phyloP scores from a whole-genome alignment of 257 asterid genomes.

The Capsicum baccatum region DNA sequence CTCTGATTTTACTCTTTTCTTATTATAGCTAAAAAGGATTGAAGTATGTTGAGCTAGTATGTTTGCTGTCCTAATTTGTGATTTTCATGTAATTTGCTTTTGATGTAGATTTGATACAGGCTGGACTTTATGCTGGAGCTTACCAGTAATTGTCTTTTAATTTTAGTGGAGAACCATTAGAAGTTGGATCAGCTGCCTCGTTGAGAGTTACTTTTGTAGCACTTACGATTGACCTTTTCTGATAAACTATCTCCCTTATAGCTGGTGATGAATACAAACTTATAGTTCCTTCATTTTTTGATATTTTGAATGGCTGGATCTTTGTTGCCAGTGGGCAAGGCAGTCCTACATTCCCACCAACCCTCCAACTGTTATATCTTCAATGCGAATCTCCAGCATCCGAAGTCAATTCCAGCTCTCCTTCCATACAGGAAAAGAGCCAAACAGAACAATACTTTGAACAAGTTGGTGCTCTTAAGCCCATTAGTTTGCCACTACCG shows the following conservation, averaged over 20 bases:
- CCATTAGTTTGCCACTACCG: slow-evolving; percentile 40
- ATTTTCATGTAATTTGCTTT: background rate
- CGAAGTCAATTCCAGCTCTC: slow-evolving; percentile 34
- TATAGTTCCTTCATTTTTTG: slow-evolving; percentile 22
- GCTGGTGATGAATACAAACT: background rate
- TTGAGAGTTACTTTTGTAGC: background rate
- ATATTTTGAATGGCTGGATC: slow-evolving; percentile 56
- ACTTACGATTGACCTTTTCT: slow-evolving; percentile 7
- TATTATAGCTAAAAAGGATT: background rate
- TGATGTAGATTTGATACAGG: slow-evolving; percentile 5
- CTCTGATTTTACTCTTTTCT: background rate
- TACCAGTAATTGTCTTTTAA: slow-evolving; percentile 15
- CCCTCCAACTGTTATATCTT: slow-evolving; percentile 40
- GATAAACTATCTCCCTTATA: slow-evolving; percentile 17
- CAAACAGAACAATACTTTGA: slow-evolving; percentile 40
- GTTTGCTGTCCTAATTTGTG: background rate
- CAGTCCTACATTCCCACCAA: slow-evolving; percentile 44
- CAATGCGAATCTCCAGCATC: slow-evolving; percentile 35
- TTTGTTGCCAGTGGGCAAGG: slow-evolving; percentile 49
- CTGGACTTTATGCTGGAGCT: background rate
- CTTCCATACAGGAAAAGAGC: slow-evolving; percentile 28
- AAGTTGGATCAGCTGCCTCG: slow-evolving; percentile 28
- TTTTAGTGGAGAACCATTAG: slow-evolving; percentile 16
- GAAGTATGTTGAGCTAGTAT: slow-evolving; percentile 13
- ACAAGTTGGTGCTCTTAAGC: slow-evolving; percentile 36